These are phyloP conservation scores for Colletotrichum simmondsii DNA, from an alignment of 2,329 filamentous ascomycete genomes.

Conservation along the genomic window DNA sequence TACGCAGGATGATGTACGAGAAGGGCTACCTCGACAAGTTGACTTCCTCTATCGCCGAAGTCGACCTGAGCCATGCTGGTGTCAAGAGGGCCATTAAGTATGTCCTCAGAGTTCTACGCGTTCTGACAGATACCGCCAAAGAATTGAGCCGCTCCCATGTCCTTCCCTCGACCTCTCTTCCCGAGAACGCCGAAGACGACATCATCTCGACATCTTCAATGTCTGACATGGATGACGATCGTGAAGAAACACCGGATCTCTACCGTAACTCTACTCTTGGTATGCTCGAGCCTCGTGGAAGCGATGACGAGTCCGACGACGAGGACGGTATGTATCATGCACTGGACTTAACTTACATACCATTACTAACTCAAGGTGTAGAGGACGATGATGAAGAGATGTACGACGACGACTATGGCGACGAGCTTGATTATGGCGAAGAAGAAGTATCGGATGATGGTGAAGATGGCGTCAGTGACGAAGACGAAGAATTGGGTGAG, in stretches of 20 bases:
- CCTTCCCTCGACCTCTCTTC: constrained; percentile 72
- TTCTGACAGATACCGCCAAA: constrained; percentile 87
- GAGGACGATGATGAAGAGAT: constrained; percentile 84
- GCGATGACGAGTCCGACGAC: constrained; percentile 83
- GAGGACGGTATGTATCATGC: constrained; percentile 64
- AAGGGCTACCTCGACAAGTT: constrained; percentile 93
- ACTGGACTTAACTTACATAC: background rate
- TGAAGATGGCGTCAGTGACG: constrained; percentile 89
- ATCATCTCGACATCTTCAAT: constrained; percentile 88
- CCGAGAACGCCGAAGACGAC: constrained; percentile 82
- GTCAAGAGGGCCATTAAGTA: constrained; percentile 97
- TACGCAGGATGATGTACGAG: constrained; percentile 97
- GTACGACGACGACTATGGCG: constrained; percentile 91
- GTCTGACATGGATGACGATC: constrained; percentile 86
- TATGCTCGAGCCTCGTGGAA: constrained; percentile 87
- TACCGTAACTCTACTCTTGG: constrained; percentile 96
- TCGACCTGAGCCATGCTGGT: constrained; percentile 93
- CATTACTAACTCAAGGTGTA: constrained; percentile 37
- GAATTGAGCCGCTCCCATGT: constrained; percentile 85
- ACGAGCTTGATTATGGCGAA: constrained; percentile 91
- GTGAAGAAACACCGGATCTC: constrained; percentile 95
- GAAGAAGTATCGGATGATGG: constrained; percentile 83
- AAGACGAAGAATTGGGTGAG: constrained; percentile 83
- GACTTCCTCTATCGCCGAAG: constrained; percentile 91
- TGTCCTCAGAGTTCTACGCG: constrained; percentile 89